Percentiles rank a stretch among this genome's conserved stretches.
Conservation (phyloP, 1,284 basidiomycete species). For the Prillingera fragicola region DNA sequence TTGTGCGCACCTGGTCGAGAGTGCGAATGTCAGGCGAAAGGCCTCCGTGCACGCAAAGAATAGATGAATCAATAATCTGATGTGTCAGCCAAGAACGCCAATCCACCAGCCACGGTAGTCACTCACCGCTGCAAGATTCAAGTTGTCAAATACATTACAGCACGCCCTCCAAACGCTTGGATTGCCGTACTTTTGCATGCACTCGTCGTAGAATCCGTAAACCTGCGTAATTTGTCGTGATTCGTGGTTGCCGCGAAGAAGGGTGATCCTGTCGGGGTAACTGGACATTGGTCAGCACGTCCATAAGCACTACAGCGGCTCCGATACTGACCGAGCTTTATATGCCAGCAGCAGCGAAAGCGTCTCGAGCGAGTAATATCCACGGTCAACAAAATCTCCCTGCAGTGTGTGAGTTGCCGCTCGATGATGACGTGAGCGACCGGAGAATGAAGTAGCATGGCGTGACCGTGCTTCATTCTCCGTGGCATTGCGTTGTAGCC, state of each 20-base stretch:
- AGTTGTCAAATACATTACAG: constrained; percentile 89
- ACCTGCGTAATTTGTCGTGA: constrained; percentile 95
- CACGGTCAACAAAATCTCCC: constrained; percentile 95
- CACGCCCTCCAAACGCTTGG: constrained; percentile 93
- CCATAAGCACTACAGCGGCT: background rate
- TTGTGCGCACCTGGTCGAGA: constrained; percentile 82
- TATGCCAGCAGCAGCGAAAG: constrained; percentile 81
- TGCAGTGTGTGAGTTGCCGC: background rate
- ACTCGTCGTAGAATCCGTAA: constrained; percentile 97
- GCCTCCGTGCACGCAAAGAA: constrained; percentile 87
- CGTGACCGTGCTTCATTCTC: no score
- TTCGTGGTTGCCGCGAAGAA: constrained; percentile 92
- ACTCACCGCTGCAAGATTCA: constrained; percentile 85
- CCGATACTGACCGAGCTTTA: constrained; percentile 70
- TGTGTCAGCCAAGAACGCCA: background rate
- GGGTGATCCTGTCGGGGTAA: constrained; percentile 85
- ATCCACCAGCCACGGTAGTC: background rate
- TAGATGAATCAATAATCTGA: constrained; percentile 87
- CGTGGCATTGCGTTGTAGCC: no score
- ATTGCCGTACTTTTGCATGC: constrained; percentile 92
- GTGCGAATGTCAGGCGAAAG: constrained; percentile 88
- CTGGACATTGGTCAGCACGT: no score
- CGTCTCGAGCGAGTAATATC: constrained; percentile 94
- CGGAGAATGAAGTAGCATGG: no score
- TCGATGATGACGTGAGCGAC: no score